Evolutionary conservation across 352 stramenopile species (phyloP), one percentile per base, ranked within the genome.

Genomic region (Phytophthora litchii): DNA sequence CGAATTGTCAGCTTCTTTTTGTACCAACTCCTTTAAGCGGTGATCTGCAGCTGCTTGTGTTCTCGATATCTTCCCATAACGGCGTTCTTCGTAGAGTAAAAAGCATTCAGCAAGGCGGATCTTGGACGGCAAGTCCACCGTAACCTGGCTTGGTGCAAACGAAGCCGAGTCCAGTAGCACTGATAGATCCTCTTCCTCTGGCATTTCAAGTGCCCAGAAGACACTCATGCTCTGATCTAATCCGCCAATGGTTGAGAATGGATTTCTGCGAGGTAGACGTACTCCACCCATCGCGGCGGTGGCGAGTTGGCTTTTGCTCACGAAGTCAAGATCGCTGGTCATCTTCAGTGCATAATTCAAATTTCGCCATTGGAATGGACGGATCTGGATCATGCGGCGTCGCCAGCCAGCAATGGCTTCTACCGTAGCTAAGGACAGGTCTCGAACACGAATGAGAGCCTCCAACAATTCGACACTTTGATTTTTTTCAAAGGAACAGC

Each of bases 261-360:
- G 83, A 35, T 93, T 91, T 12, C 80, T 76, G 37, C 80, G 74
- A 53, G 48, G 29, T 3, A 93, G 41, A 2, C 80, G 75, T 12
- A 85, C 46, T 4, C 80, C 81, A 45, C 84, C 81, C 67, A 93
- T 76, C 19, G 81, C 78, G 1, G 56, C 54, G 3, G 68, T 76
- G 13, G 73, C 71, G 1, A 83, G 36, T 17, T 82, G 77, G 41
- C 81, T 92, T 47, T 86, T 84, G 51, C 69, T 86, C n/a, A 92
- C 52, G 37, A 93, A 92, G 37, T 93, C 84, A 1, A 85, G 29
- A 42, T 93, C 84, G 38, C 68, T 74, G 6, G 67, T 67, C 78
- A 93, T 89, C 37, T 83, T 81, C 25, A 90, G 52, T 7, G 85
- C 44, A 44, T 93, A 93, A 43, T 93, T 93, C 12, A 72, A 25